Evolutionary conservation across 176 grass and related monocot species (phyloP).

Genomic region (Juncus inflexus): DNA sequence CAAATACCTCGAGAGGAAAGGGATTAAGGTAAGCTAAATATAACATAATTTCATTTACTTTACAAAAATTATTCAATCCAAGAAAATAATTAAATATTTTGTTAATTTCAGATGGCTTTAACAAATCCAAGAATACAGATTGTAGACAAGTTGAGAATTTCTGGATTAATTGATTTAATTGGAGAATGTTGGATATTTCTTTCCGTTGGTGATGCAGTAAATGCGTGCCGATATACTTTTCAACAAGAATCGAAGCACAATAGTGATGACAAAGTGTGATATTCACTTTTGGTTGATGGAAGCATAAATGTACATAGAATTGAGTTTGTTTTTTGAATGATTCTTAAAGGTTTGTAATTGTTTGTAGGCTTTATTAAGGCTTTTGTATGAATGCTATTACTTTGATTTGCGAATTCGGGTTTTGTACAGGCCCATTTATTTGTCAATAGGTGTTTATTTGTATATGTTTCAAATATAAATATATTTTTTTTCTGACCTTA

Average conservation of each 20-base stretch:
- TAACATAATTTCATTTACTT: background rate
- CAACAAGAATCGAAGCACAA: slow-evolving; percentile 3
- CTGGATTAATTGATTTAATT: slow-evolving; percentile 13
- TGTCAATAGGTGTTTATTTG: background rate
- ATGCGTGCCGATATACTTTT: slow-evolving; percentile 15
- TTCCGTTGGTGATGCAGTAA: slow-evolving; percentile 20
- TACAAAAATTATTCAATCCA: background rate
- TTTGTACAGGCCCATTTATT: slow-evolving; percentile 9
- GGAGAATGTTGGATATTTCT: slow-evolving; percentile 24
- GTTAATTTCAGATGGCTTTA: slow-evolving; percentile 23
- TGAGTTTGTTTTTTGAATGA: too few relatives aligned
- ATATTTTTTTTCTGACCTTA: too few relatives aligned
- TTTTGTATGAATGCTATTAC: background rate
- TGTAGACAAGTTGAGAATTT: slow-evolving; percentile 12
- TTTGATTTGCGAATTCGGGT: slow-evolving; percentile 3
- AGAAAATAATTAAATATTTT: background rate
- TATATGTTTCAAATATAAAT: too few relatives aligned
- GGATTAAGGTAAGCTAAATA: slow-evolving; percentile 21
- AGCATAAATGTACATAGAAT: too few relatives aligned
- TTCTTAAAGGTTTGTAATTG: too few relatives aligned
- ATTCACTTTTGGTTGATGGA: too few relatives aligned
- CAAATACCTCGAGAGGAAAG: slow-evolving; percentile 10
- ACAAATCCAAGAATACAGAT: slow-evolving; percentile 17
- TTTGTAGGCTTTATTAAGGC: background rate
- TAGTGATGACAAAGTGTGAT: too few relatives aligned